phyloP scores from a whole-genome alignment of 331 rosid genomes.

The Telfairia occidentalis region DNA sequence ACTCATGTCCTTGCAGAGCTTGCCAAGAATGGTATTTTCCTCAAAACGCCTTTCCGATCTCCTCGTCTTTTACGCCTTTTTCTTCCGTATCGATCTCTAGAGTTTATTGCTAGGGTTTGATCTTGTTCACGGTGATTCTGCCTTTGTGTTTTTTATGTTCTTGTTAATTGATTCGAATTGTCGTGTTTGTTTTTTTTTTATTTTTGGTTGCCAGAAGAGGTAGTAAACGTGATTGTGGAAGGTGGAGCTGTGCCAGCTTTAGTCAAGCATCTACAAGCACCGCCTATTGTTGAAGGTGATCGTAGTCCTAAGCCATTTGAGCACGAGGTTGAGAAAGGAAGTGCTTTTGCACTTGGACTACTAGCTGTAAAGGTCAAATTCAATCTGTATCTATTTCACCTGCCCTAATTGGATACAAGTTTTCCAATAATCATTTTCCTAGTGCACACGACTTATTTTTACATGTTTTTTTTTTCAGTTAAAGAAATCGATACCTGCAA shows the following conservation, averaged over 20 bases:
- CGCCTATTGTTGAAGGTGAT: slow-evolving; percentile 42
- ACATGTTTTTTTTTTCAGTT: not conserved
- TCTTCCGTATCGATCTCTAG: slow-evolving; percentile 1
- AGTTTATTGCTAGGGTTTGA: slow-evolving; percentile 7
- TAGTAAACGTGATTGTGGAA: slow-evolving; percentile 88
- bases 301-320: slow-evolving; percentile 49
- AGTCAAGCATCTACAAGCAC: slow-evolving; percentile 80
- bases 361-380: slow-evolving; percentile 81
- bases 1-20: slow-evolving; percentile 96
- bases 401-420: not conserved
- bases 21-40: slow-evolving; percentile 69
- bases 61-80: not conserved
- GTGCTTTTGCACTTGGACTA: slow-evolving; percentile 93
- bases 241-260: slow-evolving; percentile 85
- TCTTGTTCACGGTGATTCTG: slow-evolving; percentile 7
- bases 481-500: not conserved
- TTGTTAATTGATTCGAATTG: not conserved
- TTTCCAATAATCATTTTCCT: not conserved
- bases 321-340: slow-evolving; percentile 97
- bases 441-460: not conserved
- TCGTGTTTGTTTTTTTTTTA: too few species aligned
- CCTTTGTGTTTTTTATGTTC: not conserved
- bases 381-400: not conserved
- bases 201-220: slow-evolving; percentile 52
- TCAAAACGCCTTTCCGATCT: slow-evolving; percentile 25